Evolutionary conservation across 148 eudicot species (phyloP), one percentile per base, ranked within the genome.

Genomic region (Fallopia convolvulus): DNA sequence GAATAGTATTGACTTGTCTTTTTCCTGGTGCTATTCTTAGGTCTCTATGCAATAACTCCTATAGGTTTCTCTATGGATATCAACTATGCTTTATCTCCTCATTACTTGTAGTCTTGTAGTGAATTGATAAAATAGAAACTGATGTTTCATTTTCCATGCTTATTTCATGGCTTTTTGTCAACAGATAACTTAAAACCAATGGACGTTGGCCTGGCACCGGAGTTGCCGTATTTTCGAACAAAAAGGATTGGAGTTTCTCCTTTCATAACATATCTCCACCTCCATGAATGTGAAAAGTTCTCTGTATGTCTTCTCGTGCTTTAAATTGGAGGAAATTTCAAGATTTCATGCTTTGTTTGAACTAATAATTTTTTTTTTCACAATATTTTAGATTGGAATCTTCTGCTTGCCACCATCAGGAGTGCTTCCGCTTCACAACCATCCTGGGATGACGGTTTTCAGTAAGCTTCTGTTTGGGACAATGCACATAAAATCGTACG

Each of bases 381-480:
- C 41, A n/a, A 20, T 6, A 0, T 77, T 73, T 80, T 85, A 93
- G 98, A 93, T 93, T 79, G 97, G 92, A 3, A 90, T 93, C 52
- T 93, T 93, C 81, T 91, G 97, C 81, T 84, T 93, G 87, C 98
- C 98, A 10, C 94, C 94, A 18, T 85, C 89, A 26, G 88, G 88
- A 60, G 89, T 88, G 58, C 85, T 93, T 60, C 97, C 97, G 36
- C 94, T 93, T 52, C 98, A 93, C 72, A 90, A 93, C 77, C 98
- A 93, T 81, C 98, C 98, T 3, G 91, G 87, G 39, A 93, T 93
- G 98, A 93, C 97, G 0, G 98, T 93, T 47, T 89, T 93, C 83
- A 86, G 94, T 75, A 93, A 93, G 83, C 90, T 93, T 74, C 87
- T 93, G 15, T 91, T 91, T 73, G 98, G 98, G 47, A 88, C 89